Evolutionary conservation across 2,329 filamentous ascomycete species (phyloP).

Genomic region (Colletotrichum lentis): DNA sequence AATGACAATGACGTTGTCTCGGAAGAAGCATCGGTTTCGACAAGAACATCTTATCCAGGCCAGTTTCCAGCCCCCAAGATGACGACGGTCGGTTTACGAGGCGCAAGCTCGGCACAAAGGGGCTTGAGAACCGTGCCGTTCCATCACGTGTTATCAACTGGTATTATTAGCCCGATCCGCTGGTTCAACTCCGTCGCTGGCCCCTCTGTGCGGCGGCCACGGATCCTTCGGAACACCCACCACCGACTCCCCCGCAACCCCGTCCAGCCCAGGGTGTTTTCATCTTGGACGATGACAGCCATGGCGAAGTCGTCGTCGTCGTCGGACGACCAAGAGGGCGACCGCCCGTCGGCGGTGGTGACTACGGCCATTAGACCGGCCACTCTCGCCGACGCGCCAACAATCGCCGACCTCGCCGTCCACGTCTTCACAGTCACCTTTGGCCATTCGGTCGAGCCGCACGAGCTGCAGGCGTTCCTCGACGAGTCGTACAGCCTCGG

Average conservation of each 20-base stretch:
- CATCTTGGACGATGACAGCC: not conserved
- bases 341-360: not conserved
- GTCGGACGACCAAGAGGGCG: not conserved
- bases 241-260: not conserved
- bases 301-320: slow-evolving; percentile 10
- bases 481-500: slow-evolving; percentile 49
- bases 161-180: not conserved
- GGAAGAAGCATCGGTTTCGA: not conserved
- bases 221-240: not conserved
- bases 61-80: not conserved
- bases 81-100: not conserved
- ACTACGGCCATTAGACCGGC: slow-evolving; percentile 18
- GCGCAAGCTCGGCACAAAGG: slow-evolving; percentile 15
- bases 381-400: slow-evolving; percentile 40
- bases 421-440: slow-evolving; percentile 52
- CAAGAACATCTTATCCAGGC: not conserved
- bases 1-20: slow-evolving; percentile 24
- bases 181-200: not conserved
- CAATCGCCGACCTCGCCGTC: slow-evolving; percentile 48
- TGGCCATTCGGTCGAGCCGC: slow-evolving; percentile 51
- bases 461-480: slow-evolving; percentile 51
- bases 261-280: not conserved
- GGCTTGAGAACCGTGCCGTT: too few species aligned
- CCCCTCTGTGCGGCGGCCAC: not conserved
- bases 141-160: not conserved